Conservation (phyloP, 129 eudicot species). For the Escallonia herrerae region DNA sequence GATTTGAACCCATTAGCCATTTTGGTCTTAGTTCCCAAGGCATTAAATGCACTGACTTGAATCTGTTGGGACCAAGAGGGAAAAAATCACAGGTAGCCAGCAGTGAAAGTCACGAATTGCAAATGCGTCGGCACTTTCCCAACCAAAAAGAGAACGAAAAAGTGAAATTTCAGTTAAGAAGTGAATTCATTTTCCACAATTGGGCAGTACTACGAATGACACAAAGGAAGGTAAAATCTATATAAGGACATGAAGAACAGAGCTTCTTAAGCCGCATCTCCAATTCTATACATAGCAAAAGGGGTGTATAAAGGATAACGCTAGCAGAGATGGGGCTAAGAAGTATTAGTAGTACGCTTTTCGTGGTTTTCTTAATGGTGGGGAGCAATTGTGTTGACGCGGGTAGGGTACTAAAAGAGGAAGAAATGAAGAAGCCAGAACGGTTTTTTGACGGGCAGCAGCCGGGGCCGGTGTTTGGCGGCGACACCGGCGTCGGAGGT, state of each 20-base stretch:
- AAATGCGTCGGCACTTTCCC: too few species aligned
- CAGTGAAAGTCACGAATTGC: too few species aligned
- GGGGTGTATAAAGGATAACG: not conserved
- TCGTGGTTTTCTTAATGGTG: conserved; percentile 19
- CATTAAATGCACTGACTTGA: too few species aligned
- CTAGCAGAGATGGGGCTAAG: conserved; percentile 4
- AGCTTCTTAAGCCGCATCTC: too few species aligned
- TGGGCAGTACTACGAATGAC: too few species aligned
- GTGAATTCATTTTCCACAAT: conserved; percentile 4
- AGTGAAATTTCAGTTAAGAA: conserved; percentile 31
- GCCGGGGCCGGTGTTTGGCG: conserved; percentile 26
- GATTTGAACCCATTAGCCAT: too few species aligned
- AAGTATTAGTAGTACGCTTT: conserved; percentile 3
- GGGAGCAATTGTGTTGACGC: conserved; percentile 20
- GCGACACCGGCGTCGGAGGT: not conserved
- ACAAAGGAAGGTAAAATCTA: not conserved
- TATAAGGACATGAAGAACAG: conserved; percentile 2
- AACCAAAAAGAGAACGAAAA: conserved; percentile 4
- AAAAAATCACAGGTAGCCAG: too few species aligned
- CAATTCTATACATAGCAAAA: too few species aligned
- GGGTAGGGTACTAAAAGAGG: conserved; percentile 19
- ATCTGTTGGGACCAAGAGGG: too few species aligned
- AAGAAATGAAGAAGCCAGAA: conserved; percentile 32
- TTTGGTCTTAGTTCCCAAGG: too few species aligned
- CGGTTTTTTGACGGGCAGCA: conserved; percentile 32